Percentiles rank a stretch among this genome's conserved stretches.
Conservation (phyloP, 129 eudicot genomes). For the sunflower (Helianthus annuus) region DNA sequence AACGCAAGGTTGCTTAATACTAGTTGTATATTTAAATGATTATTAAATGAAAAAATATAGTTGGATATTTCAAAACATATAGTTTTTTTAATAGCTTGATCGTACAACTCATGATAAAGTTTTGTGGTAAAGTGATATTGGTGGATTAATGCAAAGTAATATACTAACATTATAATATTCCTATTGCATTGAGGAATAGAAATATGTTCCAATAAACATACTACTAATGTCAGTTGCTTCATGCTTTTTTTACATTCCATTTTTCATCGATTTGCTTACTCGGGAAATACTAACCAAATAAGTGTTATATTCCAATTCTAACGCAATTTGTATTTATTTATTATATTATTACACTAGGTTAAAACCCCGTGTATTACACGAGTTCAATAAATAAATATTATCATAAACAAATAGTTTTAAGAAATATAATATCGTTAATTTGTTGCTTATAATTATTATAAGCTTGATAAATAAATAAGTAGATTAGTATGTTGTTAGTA, state of each 20-base stretch:
- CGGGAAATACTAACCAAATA: constrained; percentile 26
- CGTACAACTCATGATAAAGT: constrained; percentile 5
- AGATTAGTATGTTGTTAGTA: too few relatives aligned
- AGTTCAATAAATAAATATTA: too few relatives aligned
- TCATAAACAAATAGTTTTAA: too few relatives aligned
- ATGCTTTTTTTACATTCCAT: constrained; percentile 21
- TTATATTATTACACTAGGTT: background rate
- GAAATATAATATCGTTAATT: too few relatives aligned
- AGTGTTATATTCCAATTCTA: constrained; percentile 22
- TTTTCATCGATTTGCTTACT: constrained; percentile 26
- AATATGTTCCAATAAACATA: constrained; percentile 25
- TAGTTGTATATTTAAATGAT: too few relatives aligned
- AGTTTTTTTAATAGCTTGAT: background rate
- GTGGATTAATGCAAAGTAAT: background rate
- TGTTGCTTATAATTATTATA: too few relatives aligned
- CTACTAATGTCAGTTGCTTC: constrained; percentile 20
- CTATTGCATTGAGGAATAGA: constrained; percentile 30
- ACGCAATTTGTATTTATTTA: constrained; percentile 16
- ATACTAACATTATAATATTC: constrained; percentile 16
- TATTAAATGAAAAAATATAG: too few relatives aligned
- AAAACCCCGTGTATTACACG: too few relatives aligned
- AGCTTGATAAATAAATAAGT: too few relatives aligned
- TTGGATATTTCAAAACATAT: background rate
- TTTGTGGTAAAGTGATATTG: constrained; percentile 1
- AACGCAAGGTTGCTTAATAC: too few relatives aligned